Percentiles rank a stretch among this genome's conserved stretches.
Evolutionary conservation across 768 basidiomycete genomes (phyloP).

Genomic region (Kwoniella heveanensis): DNA sequence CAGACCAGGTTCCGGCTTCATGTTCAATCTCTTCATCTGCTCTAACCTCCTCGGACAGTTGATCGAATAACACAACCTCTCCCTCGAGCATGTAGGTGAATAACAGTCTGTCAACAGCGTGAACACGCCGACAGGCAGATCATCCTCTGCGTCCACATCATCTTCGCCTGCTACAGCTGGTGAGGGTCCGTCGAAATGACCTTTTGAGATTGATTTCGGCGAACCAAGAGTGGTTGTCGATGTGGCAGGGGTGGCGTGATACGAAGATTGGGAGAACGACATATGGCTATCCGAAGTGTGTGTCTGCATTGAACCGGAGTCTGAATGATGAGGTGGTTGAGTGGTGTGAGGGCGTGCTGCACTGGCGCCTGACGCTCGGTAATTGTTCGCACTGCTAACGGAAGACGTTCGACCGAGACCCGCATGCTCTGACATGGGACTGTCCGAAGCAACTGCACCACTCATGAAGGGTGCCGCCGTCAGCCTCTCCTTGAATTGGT

Average conservation of each 20-base stretch:
- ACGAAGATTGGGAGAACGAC: constrained; percentile 31
- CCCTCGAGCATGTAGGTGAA: constrained; percentile 92
- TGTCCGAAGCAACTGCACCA: constrained; percentile 56
- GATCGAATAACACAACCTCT: constrained; percentile 94
- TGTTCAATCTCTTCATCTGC: constrained; percentile 89
- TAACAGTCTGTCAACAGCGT: constrained; percentile 96
- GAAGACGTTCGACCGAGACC: constrained; percentile 26
- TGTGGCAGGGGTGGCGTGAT: constrained; percentile 43
- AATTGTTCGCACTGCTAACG: constrained; percentile 20
- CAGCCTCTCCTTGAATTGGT: constrained; percentile 84
- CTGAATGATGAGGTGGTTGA: constrained; percentile 13
- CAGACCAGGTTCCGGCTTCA: constrained; percentile 88
- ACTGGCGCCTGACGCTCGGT: not conserved
- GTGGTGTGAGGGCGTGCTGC: constrained; percentile 1
- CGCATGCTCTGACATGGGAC: constrained; percentile 43
- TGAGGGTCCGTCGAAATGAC: constrained; percentile 5
- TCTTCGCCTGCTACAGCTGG: constrained; percentile 29
- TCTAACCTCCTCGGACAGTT: constrained; percentile 91
- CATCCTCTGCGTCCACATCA: constrained; percentile 46
- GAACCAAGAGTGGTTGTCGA: constrained; percentile 40
- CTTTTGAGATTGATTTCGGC: constrained; percentile 31
- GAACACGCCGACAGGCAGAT: constrained; percentile 87
- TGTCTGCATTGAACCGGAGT: constrained; percentile 31
- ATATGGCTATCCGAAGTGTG: constrained; percentile 30
- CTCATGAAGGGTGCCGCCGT: constrained; percentile 74